Conservation (phyloP, 805 yeast species). For the Starmerella vitae region DNA sequence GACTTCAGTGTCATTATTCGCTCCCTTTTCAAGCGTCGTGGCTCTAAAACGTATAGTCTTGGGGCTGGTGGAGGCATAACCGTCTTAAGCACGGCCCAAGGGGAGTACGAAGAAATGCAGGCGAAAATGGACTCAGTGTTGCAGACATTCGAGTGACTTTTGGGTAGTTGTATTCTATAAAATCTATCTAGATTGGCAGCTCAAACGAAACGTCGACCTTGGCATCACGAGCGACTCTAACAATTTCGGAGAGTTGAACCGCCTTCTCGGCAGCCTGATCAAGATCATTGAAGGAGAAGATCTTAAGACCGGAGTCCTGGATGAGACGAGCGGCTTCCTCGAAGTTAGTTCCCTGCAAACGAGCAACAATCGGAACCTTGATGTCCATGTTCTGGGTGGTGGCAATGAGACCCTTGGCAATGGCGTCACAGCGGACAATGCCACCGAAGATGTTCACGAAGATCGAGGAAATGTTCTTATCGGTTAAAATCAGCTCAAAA, state of each 20-base stretch:
- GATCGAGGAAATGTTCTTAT: conserved; percentile 80
- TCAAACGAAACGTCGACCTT: conserved; percentile 39
- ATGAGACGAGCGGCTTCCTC: conserved; percentile 79
- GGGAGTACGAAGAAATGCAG: conserved; percentile 87
- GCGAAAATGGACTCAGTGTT: conserved; percentile 43
- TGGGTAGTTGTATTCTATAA: not conserved
- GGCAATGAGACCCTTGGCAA: conserved; percentile 92
- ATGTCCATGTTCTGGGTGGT: conserved; percentile 86
- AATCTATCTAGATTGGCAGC: conserved; percentile 30
- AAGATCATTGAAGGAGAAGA: conserved; percentile 79
- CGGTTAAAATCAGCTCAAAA: conserved; percentile 81
- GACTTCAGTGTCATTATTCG: conserved; percentile 96
- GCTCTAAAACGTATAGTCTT: conserved; percentile 48
- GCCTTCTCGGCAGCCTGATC: conserved; percentile 97
- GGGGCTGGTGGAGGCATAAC: conserved; percentile 99
- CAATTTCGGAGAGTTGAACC: conserved; percentile 53
- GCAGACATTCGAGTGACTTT: conserved; percentile 3
- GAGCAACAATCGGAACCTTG: conserved; percentile 88
- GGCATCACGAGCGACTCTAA: conserved; percentile 35
- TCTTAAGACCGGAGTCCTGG: conserved; percentile 77
- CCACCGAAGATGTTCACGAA: conserved; percentile 99
- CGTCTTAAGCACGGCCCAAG: conserved; percentile 64
- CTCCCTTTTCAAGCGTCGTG: conserved; percentile 42
- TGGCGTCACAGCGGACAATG: conserved; percentile 97
- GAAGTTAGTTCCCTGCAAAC: conserved; percentile 97